phyloP scores from a whole-genome alignment of 495 filamentous ascomycete genomes.

The Aspergillus sclerotiicarbonarius region DNA sequence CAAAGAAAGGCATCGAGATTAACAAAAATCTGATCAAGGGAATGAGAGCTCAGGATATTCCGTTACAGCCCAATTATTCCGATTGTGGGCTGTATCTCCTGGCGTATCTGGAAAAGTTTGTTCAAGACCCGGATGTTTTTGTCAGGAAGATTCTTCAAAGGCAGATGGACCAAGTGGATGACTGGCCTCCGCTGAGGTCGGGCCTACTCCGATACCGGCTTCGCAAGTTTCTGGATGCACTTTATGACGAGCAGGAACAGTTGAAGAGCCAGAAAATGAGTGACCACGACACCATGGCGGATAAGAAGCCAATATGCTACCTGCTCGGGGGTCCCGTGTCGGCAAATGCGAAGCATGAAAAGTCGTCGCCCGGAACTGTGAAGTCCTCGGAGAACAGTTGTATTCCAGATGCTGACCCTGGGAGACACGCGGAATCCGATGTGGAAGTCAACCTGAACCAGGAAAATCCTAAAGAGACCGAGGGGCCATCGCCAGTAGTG shows the following conservation, averaged over 20 bases:
- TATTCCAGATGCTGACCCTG: too few relatives aligned
- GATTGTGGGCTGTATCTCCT: constrained; percentile 89
- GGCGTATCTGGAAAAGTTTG: constrained; percentile 78
- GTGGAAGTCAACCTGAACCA: not conserved
- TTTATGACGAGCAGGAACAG: constrained; percentile 48
- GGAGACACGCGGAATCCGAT: not conserved
- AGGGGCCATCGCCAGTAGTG: not conserved
- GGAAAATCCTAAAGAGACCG: not conserved
- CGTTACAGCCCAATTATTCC: constrained; percentile 76
- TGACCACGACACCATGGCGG: constrained; percentile 26
- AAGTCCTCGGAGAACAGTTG: not conserved
- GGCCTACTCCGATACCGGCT: constrained; percentile 51
- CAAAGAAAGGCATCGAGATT: constrained; percentile 64
- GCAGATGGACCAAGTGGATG: constrained; percentile 42
- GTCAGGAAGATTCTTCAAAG: constrained; percentile 51
- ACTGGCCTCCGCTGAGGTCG: constrained; percentile 57
- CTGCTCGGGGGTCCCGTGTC: constrained; percentile 25
- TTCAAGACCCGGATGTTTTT: constrained; percentile 65
- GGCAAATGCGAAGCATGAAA: not conserved
- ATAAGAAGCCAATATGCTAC: constrained; percentile 34
- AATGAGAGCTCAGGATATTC: constrained; percentile 67
- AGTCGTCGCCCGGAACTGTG: not conserved
- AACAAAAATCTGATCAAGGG: constrained; percentile 51
- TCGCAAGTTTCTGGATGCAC: constrained; percentile 48
- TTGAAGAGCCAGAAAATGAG: constrained; percentile 16